Conservation (phyloP, 495 filamentous ascomycete species). For the Diplogelasinospora grovesii region DNA sequence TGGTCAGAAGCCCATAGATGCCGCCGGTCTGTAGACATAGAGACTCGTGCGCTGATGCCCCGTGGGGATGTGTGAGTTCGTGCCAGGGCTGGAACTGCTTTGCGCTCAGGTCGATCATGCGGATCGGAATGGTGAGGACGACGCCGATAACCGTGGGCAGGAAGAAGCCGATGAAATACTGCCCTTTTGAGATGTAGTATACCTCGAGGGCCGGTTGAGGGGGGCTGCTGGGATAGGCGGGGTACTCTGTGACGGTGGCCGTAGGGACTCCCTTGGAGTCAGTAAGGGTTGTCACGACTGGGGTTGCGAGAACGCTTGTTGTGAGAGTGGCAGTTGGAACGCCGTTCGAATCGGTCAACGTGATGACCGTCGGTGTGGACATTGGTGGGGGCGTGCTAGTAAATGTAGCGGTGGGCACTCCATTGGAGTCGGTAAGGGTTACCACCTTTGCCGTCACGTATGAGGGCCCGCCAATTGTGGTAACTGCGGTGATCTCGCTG, state of each 20-base stretch:
- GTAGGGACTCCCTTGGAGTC: constrained; percentile 23
- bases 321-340: constrained; percentile 20
- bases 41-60: constrained; percentile 20
- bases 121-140: constrained; percentile 26
- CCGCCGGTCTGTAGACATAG: constrained; percentile 25
- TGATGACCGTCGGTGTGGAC: constrained; percentile 20
- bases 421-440: constrained; percentile 16
- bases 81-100: constrained; percentile 33
- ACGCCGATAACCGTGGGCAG: constrained; percentile 26
- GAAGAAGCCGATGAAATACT: constrained; percentile 34
- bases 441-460: constrained; percentile 16
- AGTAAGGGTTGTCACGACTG: constrained; percentile 13
- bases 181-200: constrained; percentile 16
- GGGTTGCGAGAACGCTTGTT: constrained; percentile 16
- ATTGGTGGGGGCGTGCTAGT: constrained; percentile 19
- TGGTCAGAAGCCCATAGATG: constrained; percentile 16
- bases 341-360: constrained; percentile 18
- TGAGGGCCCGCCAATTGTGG: constrained; percentile 4
- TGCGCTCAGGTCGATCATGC: constrained; percentile 29
- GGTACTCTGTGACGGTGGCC: constrained; percentile 25
- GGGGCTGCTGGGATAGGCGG: constrained; percentile 8
- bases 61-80: constrained; percentile 22
- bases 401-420: constrained; percentile 17
- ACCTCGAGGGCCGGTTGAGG: constrained; percentile 5
- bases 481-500: not conserved